Evolutionary conservation across 2,329 filamentous ascomycete species (phyloP).

Genomic region (Penicillium digitatum): DNA sequence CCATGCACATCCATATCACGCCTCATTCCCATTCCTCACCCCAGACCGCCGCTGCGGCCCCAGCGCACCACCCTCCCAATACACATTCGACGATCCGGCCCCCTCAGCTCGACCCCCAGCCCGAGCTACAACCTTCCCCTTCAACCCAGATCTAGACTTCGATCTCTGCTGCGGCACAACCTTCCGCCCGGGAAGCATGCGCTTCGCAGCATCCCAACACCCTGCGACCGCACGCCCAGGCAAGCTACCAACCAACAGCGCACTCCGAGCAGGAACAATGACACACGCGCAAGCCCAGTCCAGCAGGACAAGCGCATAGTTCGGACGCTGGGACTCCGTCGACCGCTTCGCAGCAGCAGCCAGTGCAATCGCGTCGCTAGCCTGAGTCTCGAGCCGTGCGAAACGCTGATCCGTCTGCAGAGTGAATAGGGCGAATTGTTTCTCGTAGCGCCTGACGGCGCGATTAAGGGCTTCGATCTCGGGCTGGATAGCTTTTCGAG

Average conservation of each 20-base stretch:
- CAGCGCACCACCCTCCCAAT: not conserved
- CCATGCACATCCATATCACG: not conserved
- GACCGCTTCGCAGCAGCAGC: conserved; percentile 62
- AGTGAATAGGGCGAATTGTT: conserved; percentile 71
- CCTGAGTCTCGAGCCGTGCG: conserved; percentile 63
- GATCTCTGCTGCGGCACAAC: not conserved
- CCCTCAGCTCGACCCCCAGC: too few species aligned
- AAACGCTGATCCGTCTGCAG: conserved; percentile 74
- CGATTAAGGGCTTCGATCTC: conserved; percentile 85
- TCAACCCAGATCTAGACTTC: conserved; percentile 10
- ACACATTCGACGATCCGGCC: not conserved
- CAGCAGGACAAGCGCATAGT: conserved; percentile 30
- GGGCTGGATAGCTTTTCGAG: conserved; percentile 65
- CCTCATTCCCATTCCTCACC: not conserved
- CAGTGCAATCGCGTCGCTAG: conserved; percentile 76
- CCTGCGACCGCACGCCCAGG: conserved; percentile 27
- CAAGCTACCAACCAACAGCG: conserved; percentile 29
- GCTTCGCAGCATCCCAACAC: conserved; percentile 15
- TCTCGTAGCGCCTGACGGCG: conserved; percentile 86
- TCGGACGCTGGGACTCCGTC: conserved; percentile 17
- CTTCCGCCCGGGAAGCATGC: conserved; percentile 3
- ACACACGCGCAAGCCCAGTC: conserved; percentile 37
- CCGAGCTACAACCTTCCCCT: conserved; percentile 21
- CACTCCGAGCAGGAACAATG: conserved; percentile 36
- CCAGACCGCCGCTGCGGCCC: not conserved